These are phyloP conservation scores for Oemleria cerasiformis DNA, from an alignment of 306 rosid species.

Conservation along the genomic window DNA sequence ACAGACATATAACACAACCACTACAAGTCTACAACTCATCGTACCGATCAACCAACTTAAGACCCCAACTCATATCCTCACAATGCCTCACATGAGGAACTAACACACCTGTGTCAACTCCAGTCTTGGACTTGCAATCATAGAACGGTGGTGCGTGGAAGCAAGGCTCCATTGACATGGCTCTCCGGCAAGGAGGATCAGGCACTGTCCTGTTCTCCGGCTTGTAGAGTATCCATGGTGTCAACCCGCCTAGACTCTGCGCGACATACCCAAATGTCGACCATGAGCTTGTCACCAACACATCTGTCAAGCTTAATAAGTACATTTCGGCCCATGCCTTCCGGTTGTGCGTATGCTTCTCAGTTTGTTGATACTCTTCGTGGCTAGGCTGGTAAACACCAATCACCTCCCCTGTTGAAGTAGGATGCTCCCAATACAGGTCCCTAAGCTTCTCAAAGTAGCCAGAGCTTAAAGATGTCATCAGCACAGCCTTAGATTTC, in stretches of 20 bases:
- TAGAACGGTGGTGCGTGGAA: slow-evolving; percentile 78
- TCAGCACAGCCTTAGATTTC: slow-evolving; percentile 52
- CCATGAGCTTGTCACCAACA: slow-evolving; percentile 69
- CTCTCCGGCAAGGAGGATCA: slow-evolving; percentile 53
- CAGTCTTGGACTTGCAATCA: slow-evolving; percentile 70
- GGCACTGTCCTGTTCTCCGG: slow-evolving; percentile 62
- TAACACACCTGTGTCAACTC: slow-evolving; percentile 53
- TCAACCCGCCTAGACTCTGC: slow-evolving; percentile 68
- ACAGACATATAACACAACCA: neutral
- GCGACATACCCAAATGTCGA: slow-evolving; percentile 84
- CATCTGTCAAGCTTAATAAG: slow-evolving; percentile 56
- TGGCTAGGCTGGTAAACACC: slow-evolving; percentile 71
- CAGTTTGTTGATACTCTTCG: slow-evolving; percentile 67
- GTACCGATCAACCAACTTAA: slow-evolving; percentile 50
- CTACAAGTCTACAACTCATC: slow-evolving; percentile 7
- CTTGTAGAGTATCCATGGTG: slow-evolving; percentile 73
- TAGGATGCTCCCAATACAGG: slow-evolving; percentile 68
- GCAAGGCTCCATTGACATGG: slow-evolving; percentile 80
- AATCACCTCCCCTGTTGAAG: slow-evolving; percentile 57
- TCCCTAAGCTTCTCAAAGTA: slow-evolving; percentile 56
- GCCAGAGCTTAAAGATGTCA: slow-evolving; percentile 65
- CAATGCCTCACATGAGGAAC: slow-evolving; percentile 76
- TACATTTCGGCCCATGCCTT: slow-evolving; percentile 79
- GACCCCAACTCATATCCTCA: slow-evolving; percentile 90
- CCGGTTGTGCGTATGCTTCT: slow-evolving; percentile 57